Base-by-base conservation (phyloP, 805 yeast genomes). In the Groenewaldozyma tartarivorans region DNA sequence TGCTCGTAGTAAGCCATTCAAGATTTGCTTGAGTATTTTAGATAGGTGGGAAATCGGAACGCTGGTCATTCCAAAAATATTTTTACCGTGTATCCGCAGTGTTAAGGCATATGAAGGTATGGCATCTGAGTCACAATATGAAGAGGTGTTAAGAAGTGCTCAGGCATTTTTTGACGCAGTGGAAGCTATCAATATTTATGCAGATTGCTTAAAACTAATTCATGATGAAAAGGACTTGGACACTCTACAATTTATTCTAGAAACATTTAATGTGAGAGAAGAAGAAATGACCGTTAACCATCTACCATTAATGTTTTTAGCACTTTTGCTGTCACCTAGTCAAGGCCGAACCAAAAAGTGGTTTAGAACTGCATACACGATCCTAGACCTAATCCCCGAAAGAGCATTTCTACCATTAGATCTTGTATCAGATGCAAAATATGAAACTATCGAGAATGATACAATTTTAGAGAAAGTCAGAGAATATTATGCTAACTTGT, bases 21-120 rank as follows among this genome's bases (percentile, higher is more conserved):
- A 70, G 38, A 78, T 90, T 4, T 70, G 85, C 1, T 63, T 79
- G 3, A 75, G 92, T 1, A 68, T 88, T 3, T 74, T 88, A 78
- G 97, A 92, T 55, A 75, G 86, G 46, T 92, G 97, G 97, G 98
- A 92, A 59, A 78, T 92, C 33, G 94, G 96, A 9, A 75, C 79
- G 7, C 57, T 72, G 11, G 64, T 90, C 1, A 76, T 87, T 1
- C 94, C 95, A 0, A 60, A 65, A 20, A 58, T 88, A 5, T 73
- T 92, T 35, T 61, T 75, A 1, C 90, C 94, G 0, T 65, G 84
- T 2, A 58, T 92, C 37, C 34, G 53, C 48, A 33, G 55, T 47
- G 53, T 42, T 19, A 27, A 38, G 26, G 13, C 33, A 4, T 44
- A 39, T 26, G 16, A 22, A 42, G 44, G 44, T 35, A 33, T 34